Evolutionary conservation across 2,329 filamentous ascomycete species (phyloP), one percentile per base, ranked within the genome.

Genomic region (Fusarium continuum): DNA sequence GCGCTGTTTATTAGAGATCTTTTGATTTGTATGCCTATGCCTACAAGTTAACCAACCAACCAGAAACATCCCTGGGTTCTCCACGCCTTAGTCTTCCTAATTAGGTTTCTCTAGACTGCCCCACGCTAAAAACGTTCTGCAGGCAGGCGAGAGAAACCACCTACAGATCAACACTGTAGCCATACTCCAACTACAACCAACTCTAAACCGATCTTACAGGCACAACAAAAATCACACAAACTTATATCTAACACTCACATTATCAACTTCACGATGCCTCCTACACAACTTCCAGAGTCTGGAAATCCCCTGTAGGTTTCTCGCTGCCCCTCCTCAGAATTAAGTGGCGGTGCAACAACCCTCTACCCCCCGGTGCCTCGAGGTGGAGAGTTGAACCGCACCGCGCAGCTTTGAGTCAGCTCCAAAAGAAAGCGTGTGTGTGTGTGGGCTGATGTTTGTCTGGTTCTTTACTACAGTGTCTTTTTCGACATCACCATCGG

Each of bases 401-500:
- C 54, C 31, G 29, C 62, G 45, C 28, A 39, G 28, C 52, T 60
- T 63, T 43, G 61, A 64, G 64, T 59, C 66, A 59, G 52, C 43
- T 54, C 41, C 46, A 36, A 57, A 40, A 50, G 14, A 32, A 43
- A 55, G 23, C 46, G 44, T 38, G 55, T 55, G 58, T 55, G 58
- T 50, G 48, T 62, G 61, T 68, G 67, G 62, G 50, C 66, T 70
- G 60, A 71, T 45, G 17, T 51, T 58, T 67, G 52, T 35, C 53
- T 64, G 43, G 45, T 52, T 36, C 19, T 50, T 14, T 46, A n/a
- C 44, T 54, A 35, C 62, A 84, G 82, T 71, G 87, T 89, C 67
- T 91, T 93, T 80, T 91, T 92, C 76, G 90, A 93, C 76, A 85
- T 92, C 58, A 91, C 91, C 5, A 82, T 95, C 54, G 91, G 91